Conservation (phyloP, 352 stramenopile genomes). For the Phytopythium vexans region DNA sequence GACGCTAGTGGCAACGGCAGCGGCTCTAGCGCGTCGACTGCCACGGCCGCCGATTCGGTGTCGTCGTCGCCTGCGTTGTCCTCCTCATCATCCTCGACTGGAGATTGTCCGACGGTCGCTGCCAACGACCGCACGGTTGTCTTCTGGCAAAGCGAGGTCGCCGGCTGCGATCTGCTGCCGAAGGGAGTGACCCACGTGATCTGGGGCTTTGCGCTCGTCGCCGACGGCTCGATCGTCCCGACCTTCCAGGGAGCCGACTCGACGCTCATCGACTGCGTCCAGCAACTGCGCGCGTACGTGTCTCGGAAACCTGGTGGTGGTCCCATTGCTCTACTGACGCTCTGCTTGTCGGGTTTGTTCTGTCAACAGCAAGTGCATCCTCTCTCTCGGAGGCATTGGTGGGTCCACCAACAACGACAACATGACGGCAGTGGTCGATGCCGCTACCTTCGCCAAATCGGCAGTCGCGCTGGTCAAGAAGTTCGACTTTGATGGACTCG, state of each 20-base stretch:
- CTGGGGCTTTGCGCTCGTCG: constrained; percentile 71
- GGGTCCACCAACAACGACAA: constrained; percentile 73
- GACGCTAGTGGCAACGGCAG: constrained; percentile 1
- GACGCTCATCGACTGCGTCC: constrained; percentile 53
- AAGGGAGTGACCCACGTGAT: constrained; percentile 70
- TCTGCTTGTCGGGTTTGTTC: background rate
- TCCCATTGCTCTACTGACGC: background rate
- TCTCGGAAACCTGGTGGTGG: too few relatives aligned
- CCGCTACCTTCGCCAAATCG: constrained; percentile 43
- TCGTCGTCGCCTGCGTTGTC: background rate
- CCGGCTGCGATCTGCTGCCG: constrained; percentile 67
- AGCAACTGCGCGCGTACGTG: constrained; percentile 36
- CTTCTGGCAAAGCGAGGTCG: constrained; percentile 81
- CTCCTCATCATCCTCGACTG: constrained; percentile 6
- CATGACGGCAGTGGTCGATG: constrained; percentile 41
- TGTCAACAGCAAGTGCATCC: constrained; percentile 47
- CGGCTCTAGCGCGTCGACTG: constrained; percentile 8
- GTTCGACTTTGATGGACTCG: constrained; percentile 68
- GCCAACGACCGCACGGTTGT: constrained; percentile 58
- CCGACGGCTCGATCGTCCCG: constrained; percentile 39
- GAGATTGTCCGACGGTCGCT: constrained; percentile 20
- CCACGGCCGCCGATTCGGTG: background rate
- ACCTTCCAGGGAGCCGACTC: constrained; percentile 60
- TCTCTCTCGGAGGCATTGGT: constrained; percentile 55
- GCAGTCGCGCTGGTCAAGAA: constrained; percentile 45